phyloP scores from a whole-genome alignment of 345 rosid species.

The Toxicodendron radicans region DNA sequence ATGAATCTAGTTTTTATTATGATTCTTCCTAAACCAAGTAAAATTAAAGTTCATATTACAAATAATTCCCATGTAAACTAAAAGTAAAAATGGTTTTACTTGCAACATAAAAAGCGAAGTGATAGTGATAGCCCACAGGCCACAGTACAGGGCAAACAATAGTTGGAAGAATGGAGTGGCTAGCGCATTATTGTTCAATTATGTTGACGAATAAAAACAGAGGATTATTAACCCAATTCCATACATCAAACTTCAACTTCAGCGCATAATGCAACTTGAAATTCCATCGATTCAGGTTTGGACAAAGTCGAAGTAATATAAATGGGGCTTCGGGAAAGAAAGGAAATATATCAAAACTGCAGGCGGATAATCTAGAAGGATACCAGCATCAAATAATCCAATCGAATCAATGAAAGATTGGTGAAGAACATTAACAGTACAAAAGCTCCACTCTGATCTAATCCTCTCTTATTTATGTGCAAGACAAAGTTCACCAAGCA shows the following conservation, averaged over 20 bases:
- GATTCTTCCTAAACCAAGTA: too few relatives aligned
- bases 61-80: too few relatives aligned
- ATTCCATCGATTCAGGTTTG: background rate
- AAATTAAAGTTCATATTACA: too few relatives aligned
- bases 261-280: background rate
- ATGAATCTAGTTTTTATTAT: too few relatives aligned
- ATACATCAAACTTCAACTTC: background rate
- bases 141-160: too few relatives aligned
- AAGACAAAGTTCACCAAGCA: background rate
- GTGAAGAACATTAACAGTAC: background rate
- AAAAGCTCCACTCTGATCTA: background rate
- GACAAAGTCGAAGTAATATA: background rate
- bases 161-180: too few relatives aligned
- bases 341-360: background rate
- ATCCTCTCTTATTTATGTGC: slow-evolving; percentile 5
- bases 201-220: too few relatives aligned
- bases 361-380: background rate
- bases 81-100: too few relatives aligned
- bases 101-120: too few relatives aligned
- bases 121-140: too few relatives aligned
- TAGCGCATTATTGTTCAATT: too few relatives aligned
- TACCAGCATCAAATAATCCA: background rate
- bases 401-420: background rate
- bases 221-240: too few relatives aligned
- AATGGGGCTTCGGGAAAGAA: background rate